Base-by-base conservation (phyloP, 2,329 filamentous ascomycete genomes). In the Westerdykella aurantiaca region DNA sequence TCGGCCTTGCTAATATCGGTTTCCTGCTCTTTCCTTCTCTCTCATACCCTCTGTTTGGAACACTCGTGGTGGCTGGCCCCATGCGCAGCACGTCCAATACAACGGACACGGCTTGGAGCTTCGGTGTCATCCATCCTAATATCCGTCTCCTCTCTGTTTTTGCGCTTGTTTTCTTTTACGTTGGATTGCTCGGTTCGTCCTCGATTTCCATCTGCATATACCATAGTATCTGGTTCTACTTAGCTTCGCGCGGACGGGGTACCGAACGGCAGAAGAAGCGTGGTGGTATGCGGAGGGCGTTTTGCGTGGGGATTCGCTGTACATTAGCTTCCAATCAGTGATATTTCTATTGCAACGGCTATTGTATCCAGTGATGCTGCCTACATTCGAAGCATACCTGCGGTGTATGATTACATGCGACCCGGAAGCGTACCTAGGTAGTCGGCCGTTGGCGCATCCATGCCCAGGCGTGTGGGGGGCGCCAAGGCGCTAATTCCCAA, bases 61-160 rank as follows among this genome's bases (percentile, higher is more conserved):
- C 55, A 46, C 43, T 51, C 48, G 49, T 60, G 55, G 58, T 63
- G 65, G 65, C 65, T 67, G 65, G 64, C 63, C 61, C 62, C 60
- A 60, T 57, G 53, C 51, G 56, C 51, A 51, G 25, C 25, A 29
- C 11, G 25, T 29, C 25, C 25, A 29, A 29, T 29, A 29, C 25
- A 12, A 29, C 25, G 25, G 25, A 29, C 25, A 29, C 10, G 7
- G 25, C 25, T 12, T 35, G 34, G 12, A 34, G 38, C 38, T 31
- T 41, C 11, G 25, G 37, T 38, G 22, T 43, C 39, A 14, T 35
- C 13, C 49, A 47, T 49, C 47, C 51, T 55, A 61, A 62, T 63
- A 47, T 45, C 45, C 56, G 47, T 47, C 55, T 49, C 45, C 44
- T 48, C 46, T 53, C 46, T 48, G 40, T 53, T 46, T 45, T 43